Evolutionary conservation across 495 filamentous ascomycete species (phyloP).

Genomic region (Trypethelium eluteriae): DNA sequence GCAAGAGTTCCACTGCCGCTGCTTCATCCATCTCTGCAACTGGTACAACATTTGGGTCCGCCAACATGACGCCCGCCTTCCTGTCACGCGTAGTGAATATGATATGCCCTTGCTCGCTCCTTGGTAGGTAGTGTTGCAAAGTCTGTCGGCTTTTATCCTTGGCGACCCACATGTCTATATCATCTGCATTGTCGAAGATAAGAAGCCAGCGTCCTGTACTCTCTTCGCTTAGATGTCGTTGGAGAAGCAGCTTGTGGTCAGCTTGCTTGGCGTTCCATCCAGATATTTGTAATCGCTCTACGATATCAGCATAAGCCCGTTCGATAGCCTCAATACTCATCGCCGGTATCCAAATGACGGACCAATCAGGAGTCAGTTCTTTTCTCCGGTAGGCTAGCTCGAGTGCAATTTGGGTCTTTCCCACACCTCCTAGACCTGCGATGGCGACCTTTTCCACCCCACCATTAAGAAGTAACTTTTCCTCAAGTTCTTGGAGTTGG

Average conservation of each 20-base stretch:
- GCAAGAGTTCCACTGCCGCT: conserved; percentile 19
- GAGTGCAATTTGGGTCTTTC: conserved; percentile 48
- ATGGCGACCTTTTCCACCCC: conserved; percentile 29
- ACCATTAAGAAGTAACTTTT: conserved; percentile 26
- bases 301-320: conserved; percentile 42
- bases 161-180: conserved; percentile 18
- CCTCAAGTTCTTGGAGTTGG: conserved; percentile 25
- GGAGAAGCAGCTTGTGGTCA: conserved; percentile 28
- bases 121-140: conserved; percentile 18
- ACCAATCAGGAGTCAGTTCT: conserved; percentile 36
- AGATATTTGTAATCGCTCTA: conserved; percentile 17
- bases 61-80: conserved; percentile 18
- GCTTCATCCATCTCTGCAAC: conserved; percentile 19
- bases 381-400: conserved; percentile 40
- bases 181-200: conserved; percentile 25
- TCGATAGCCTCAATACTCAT: conserved; percentile 38
- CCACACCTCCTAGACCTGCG: conserved; percentile 42
- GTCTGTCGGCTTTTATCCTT: background rate
- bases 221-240: conserved; percentile 31
- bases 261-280: conserved; percentile 25
- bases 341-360: conserved; percentile 46
- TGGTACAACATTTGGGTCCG: conserved; percentile 19
- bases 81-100: conserved; percentile 25
- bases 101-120: conserved; percentile 20
- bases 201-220: conserved; percentile 10